Evolutionary conservation across 257 asterid species (phyloP), one percentile per base, ranked within the genome.

Genomic region (Solanum appendiculatum): DNA sequence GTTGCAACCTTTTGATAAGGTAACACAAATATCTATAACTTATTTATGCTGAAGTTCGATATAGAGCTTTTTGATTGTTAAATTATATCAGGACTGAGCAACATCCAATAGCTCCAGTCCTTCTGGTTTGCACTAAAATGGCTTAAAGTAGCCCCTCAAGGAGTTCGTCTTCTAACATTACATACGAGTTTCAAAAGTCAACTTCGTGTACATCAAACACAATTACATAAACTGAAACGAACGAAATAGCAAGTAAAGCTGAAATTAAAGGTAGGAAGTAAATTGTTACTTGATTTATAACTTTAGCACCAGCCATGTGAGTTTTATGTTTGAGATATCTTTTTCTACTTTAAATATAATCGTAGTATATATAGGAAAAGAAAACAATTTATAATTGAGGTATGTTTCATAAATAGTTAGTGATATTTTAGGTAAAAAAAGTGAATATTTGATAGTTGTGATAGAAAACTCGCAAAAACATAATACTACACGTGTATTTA

Each of bases 261-360:
- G 18, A 63, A 34, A n/a, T 5, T n/a, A 25, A 63, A 63, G 16
- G 7, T 20, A 69, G 2, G 13, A 69, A 3, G 39, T 68, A 7
- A 27, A 70, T 8, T 9, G 33, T 18, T 92, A 94, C 98, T 66
- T 92, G 58, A 69, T 89, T 33, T 88, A 96, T 91, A 83, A 93
- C 99, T 87, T 98, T 93, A 72, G 99, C 99, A 6, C 98, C 99
- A 27, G 95, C 98, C 9, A 98, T 92, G 86, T 96, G n/a, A n/a
- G n/a, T n/a, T n/a, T n/a, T n/a, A n/a, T n/a, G n/a, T n/a, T n/a
- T n/a, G n/a, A n/a, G n/a, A n/a, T n/a, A n/a, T n/a, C n/a, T n/a
- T n/a, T n/a, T n/a, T n/a, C n/a, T n/a, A n/a, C n/a, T n/a, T n/a
- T n/a, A n/a, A n/a, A n/a, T n/a, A n/a, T n/a, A n/a, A n/a, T n/a